Conservation (phyloP, 2,329 filamentous ascomycete species). For the Ceratocystis ficicola region DNA sequence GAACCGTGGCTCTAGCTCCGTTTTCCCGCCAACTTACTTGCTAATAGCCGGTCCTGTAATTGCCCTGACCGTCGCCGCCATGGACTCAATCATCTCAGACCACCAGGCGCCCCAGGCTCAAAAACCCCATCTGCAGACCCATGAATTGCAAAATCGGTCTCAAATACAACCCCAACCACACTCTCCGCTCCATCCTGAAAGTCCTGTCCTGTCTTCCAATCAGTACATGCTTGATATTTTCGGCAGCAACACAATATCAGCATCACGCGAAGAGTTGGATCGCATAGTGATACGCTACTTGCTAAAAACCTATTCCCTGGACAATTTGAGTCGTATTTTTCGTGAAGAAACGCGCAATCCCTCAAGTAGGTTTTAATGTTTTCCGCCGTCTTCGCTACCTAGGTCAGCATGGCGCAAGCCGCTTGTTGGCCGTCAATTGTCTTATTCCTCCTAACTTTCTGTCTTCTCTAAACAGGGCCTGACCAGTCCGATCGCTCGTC, state of each 20-base stretch:
- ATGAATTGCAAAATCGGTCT: neutral
- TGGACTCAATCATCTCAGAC: conserved; percentile 4
- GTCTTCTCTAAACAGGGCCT: conserved; percentile 23
- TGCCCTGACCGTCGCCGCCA: neutral
- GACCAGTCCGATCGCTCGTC: conserved; percentile 28
- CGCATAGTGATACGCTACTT: conserved; percentile 25
- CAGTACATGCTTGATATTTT: neutral
- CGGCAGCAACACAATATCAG: neutral
- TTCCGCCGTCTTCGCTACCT: neutral
- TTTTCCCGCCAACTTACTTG: neutral
- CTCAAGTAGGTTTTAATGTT: conserved; percentile 5
- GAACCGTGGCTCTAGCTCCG: neutral
- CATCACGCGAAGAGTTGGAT: conserved; percentile 21
- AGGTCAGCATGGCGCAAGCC: neutral
- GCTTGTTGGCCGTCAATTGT: conserved; percentile 24
- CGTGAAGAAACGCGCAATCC: conserved; percentile 22
- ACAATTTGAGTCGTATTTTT: conserved; percentile 24
- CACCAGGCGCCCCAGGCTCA: conserved; percentile 10
- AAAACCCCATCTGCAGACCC: neutral
- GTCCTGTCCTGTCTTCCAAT: neutral
- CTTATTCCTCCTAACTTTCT: conserved; percentile 24
- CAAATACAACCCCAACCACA: neutral
- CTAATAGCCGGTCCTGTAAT: neutral
- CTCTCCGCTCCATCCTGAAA: neutral
- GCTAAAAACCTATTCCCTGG: conserved; percentile 23